Percentiles rank a stretch among this genome's conserved stretches.
Conservation (phyloP, 2,329 filamentous ascomycete species). For the Phyllosticta citrichinensis region DNA sequence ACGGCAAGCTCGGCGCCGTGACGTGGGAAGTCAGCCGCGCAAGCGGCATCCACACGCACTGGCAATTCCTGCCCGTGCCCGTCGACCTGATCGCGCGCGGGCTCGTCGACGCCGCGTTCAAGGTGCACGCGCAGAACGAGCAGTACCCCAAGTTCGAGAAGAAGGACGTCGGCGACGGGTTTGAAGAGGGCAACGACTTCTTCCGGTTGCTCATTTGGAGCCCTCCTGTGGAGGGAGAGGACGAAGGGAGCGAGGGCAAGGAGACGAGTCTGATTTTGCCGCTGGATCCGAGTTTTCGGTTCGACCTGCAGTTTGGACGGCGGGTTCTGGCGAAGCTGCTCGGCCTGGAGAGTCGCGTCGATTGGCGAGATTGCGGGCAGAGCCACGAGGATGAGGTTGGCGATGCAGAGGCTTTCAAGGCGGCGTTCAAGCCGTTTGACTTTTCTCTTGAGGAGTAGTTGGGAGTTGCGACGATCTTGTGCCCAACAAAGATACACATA, state of each 20-base stretch:
- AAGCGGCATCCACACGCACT: constrained; percentile 78
- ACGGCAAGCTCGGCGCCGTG: constrained; percentile 62
- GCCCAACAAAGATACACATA: no score
- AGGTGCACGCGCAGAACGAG: constrained; percentile 73
- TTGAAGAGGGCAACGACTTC: constrained; percentile 47
- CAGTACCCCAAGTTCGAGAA: constrained; percentile 45
- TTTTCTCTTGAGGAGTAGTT: constrained; percentile 48
- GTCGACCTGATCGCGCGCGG: constrained; percentile 57
- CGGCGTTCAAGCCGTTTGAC: constrained; percentile 76
- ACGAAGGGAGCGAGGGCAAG: constrained; percentile 43
- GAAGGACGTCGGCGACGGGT: constrained; percentile 31
- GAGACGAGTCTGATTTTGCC: constrained; percentile 66
- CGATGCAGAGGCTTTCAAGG: constrained; percentile 71
- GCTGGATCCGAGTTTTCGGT: constrained; percentile 60
- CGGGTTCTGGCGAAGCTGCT: constrained; percentile 82
- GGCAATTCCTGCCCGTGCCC: constrained; percentile 80
- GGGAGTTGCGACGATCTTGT: no score
- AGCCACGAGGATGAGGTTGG: constrained; percentile 64
- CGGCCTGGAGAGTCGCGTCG: constrained; percentile 62
- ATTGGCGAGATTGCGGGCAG: constrained; percentile 82
- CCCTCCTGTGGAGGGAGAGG: constrained; percentile 14
- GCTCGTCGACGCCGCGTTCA: constrained; percentile 79
- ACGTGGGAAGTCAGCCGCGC: constrained; percentile 86
- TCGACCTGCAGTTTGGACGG: constrained; percentile 85
- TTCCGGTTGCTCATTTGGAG: constrained; percentile 77